Evolutionary conservation across 2,329 filamentous ascomycete genomes (phyloP), one percentile per base, ranked within the genome.

Genomic region (Aureobasidium zeae): DNA sequence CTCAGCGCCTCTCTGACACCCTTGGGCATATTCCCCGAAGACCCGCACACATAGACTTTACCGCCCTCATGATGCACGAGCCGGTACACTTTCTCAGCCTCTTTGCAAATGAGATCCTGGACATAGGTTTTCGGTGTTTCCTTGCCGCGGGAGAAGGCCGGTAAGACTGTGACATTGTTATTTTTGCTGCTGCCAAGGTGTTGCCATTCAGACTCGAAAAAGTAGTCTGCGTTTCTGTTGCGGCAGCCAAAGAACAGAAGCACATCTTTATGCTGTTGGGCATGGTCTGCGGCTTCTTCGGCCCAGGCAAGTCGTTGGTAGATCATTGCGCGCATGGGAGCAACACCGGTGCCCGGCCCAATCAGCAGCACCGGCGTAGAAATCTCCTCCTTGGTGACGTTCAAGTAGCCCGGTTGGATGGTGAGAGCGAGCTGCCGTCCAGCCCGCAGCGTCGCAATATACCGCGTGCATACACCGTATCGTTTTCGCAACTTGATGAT

Each of bases 401-500:
- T 70, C 17, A 76, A 59, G 12, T 73, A 64, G 49, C 73, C 68
- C 58, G 72, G 64, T 65, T 73, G 63, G 51, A 80, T 56, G 2
- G 71, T 68, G 12, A 93, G 70, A 17, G 63, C 70, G 12, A 94
- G 65, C 0, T 63, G 61, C 8, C 79, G 77, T 1, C 73, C 73
- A 0, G 69, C 64, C 4, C 63, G 60, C 0, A 96, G 70, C 4
- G 72, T 69, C 15, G 81, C 74, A 13, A 96, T 71, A 58, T 95
- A 96, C 17, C 85, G 76, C 4, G 91, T 94, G 62, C 88, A 95
- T 35, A 98, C 80, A 1, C 91, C 91, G 55, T 89, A 76, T 13
- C 91, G 76, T 1, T 88, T 94, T 50, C 80, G 78, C 62, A 94
- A 96, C 58, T 89, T 87, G 48, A 98, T 88, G 45, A 96, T 81